phyloP scores from a whole-genome alignment of 78 protist genomes.

The Ministeria vibrans region DNA sequence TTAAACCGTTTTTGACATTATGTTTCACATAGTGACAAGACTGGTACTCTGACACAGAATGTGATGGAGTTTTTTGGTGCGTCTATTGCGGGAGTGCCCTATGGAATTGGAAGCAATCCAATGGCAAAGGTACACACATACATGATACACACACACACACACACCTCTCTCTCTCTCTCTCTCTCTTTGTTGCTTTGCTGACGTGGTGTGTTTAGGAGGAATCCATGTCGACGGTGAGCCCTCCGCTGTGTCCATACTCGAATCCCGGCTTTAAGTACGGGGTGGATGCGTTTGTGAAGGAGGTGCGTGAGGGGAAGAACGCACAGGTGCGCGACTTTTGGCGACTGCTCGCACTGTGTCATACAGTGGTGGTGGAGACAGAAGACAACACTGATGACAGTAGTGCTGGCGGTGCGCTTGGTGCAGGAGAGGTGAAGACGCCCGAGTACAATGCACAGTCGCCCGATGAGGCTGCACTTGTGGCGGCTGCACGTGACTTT shows the following conservation, averaged over 20 bases:
- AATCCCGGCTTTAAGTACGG: neutral
- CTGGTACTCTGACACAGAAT: slow-evolving; percentile 71
- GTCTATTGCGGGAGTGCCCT: slow-evolving; percentile 33
- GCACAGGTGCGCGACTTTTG: slow-evolving; percentile 27
- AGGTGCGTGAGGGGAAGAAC: neutral
- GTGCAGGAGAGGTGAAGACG: neutral
- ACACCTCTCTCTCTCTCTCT: too few species aligned
- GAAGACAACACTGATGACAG: neutral
- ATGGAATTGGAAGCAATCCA: neutral
- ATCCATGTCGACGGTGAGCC: neutral
- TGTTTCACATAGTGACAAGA: too few species aligned
- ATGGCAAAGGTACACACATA: neutral
- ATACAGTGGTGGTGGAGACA: slow-evolving; percentile 61
- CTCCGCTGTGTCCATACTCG: neutral
- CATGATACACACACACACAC: neutral
- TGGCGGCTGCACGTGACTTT: slow-evolving; percentile 53
- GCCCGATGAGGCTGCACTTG: slow-evolving; percentile 76
- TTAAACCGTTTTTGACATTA: too few species aligned
- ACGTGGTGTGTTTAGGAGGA: neutral
- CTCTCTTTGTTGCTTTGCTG: too few species aligned
- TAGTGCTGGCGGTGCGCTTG: neutral
- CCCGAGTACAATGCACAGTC: slow-evolving; percentile 34
- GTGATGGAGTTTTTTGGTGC: slow-evolving; percentile 49
- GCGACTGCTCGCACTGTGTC: slow-evolving; percentile 72
- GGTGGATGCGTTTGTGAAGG: neutral